Conservation (phyloP, 2,329 filamentous ascomycete genomes). For the Zymoseptoria brevis region DNA sequence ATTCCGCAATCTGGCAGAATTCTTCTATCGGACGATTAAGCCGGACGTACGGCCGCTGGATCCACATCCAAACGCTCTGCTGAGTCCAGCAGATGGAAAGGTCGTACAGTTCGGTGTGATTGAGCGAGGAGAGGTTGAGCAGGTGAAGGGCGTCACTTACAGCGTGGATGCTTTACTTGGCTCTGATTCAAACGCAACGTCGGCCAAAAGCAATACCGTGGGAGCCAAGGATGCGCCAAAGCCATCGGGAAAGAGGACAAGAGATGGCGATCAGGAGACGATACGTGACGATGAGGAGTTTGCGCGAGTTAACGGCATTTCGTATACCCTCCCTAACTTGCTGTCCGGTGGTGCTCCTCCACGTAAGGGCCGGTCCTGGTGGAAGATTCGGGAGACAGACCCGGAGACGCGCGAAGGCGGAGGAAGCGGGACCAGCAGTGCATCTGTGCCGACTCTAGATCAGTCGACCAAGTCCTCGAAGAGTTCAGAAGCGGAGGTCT, state of each 20-base stretch:
- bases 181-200: slow-evolving; percentile 38
- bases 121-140: slow-evolving; percentile 88
- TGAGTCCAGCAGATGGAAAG: slow-evolving; percentile 85
- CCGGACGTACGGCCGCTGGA: slow-evolving; percentile 80
- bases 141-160: slow-evolving; percentile 98
- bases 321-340: slow-evolving; percentile 82
- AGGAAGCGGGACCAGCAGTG: slow-evolving; percentile 22
- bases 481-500: slow-evolving; percentile 73
- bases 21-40: slow-evolving; percentile 94
- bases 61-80: slow-evolving; percentile 65
- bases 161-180: slow-evolving; percentile 88
- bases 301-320: slow-evolving; percentile 86
- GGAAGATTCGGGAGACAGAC: slow-evolving; percentile 14
- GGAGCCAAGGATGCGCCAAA: slow-evolving; percentile 33
- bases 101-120: slow-evolving; percentile 89
- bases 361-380: slow-evolving; percentile 15
- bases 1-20: slow-evolving; percentile 88
- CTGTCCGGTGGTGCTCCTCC: slow-evolving; percentile 56
- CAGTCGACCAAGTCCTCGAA: slow-evolving; percentile 61
- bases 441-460: slow-evolving; percentile 44
- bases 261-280: slow-evolving; percentile 46
- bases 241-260: slow-evolving; percentile 24
- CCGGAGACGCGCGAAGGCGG: slow-evolving; percentile 12
- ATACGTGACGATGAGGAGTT: slow-evolving; percentile 85
- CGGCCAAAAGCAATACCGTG: slow-evolving; percentile 27